Conservation (phyloP, 1,139 yeast genomes). For the Pichia sp. region DNA sequence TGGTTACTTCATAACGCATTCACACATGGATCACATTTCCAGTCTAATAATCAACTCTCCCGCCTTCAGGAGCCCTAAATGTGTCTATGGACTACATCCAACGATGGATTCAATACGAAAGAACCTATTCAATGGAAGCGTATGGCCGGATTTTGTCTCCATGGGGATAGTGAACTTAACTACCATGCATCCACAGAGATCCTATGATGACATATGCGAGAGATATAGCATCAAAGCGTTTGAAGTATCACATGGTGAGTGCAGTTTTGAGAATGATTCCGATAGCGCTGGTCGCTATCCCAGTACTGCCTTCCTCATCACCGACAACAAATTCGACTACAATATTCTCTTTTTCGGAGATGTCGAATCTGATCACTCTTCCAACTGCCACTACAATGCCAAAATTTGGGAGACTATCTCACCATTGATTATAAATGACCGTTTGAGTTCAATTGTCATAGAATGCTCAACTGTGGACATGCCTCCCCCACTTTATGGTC, state of each 20-base stretch:
- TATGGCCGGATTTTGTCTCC: conserved; percentile 72
- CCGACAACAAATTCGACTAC: conserved; percentile 21
- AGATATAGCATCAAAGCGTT: conserved; percentile 25
- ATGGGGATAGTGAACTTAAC: conserved; percentile 12
- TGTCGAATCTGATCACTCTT: conserved; percentile 58
- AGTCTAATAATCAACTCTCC: conserved; percentile 72
- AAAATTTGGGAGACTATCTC: conserved; percentile 55
- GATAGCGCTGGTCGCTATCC: no score
- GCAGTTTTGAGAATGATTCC: conserved; percentile 3
- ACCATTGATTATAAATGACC: conserved; percentile 32
- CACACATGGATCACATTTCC: conserved; percentile 76
- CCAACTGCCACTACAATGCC: conserved; percentile 36
- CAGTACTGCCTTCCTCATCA: conserved; percentile 30
- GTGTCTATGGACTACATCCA: conserved; percentile 44
- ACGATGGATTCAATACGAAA: conserved; percentile 48
- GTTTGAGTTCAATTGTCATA: conserved; percentile 50
- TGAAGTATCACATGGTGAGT: conserved; percentile 31
- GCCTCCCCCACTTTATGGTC: conserved; percentile 62
- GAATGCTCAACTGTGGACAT: conserved; percentile 66
- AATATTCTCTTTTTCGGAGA: conserved; percentile 68
- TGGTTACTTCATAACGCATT: conserved; percentile 62
- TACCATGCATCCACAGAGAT: conserved; percentile 1
- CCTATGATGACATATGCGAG: conserved; percentile 15
- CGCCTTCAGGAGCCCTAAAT: conserved; percentile 29
- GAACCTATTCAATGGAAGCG: conserved; percentile 61